phyloP scores from a whole-genome alignment of 257 asterid species.

The Solanum paucissectum region DNA sequence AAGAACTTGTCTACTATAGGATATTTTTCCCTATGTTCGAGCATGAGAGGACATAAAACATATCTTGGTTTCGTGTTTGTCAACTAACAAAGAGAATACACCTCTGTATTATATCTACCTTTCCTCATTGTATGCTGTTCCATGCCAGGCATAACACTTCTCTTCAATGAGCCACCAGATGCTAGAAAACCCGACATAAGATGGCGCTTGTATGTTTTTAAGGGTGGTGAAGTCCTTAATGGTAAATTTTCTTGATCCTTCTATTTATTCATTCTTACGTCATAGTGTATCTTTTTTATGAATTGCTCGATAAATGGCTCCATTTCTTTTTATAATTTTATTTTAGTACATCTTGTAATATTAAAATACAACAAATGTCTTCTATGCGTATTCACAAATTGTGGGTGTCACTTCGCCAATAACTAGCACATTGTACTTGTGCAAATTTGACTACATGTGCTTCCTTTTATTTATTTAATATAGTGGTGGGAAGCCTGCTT shows the following conservation, averaged over 20 bases:
- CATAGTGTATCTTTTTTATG: background rate
- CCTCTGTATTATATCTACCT: background rate
- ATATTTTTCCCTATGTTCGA: background rate
- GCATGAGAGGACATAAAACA: background rate
- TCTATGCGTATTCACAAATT: background rate
- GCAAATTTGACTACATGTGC: background rate
- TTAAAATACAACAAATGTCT: background rate
- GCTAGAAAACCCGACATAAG: conserved; percentile 76
- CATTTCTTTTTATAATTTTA: background rate
- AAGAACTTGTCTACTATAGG: background rate
- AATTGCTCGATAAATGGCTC: background rate
- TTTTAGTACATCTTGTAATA: background rate
- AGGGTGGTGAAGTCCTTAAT: conserved; percentile 82
- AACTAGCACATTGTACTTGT: background rate
- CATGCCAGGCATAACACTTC: conserved; percentile 70
- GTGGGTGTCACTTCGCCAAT: background rate
- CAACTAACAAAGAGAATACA: background rate
- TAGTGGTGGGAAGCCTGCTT: background rate
- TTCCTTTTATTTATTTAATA: background rate
- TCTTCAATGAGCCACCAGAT: conserved; percentile 93
- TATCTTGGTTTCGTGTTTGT: background rate
- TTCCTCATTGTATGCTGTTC: conserved; percentile 14
- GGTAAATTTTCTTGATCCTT: conserved; percentile 33
- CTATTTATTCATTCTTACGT: background rate
- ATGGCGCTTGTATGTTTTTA: conserved; percentile 93